These are phyloP conservation scores for Syzygium aromaticum DNA, from an alignment of 345 rosid species.

Conservation along the genomic window DNA sequence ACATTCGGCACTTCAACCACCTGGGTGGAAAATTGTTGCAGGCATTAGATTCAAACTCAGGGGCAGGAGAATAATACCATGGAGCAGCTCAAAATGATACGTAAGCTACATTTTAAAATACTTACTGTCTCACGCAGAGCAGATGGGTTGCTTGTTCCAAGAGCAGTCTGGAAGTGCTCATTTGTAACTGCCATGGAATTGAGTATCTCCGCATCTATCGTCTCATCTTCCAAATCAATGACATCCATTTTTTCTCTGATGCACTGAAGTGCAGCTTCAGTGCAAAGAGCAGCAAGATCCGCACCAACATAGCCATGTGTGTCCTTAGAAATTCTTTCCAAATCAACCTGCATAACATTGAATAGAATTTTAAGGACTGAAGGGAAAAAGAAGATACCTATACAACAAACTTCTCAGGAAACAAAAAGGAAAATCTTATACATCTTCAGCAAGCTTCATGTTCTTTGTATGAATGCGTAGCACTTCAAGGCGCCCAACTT, in stretches of 20 bases:
- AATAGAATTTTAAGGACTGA: neutral
- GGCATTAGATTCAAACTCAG: neutral
- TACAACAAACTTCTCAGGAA: neutral
- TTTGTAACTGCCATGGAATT: slow-evolving; percentile 89
- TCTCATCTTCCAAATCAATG: slow-evolving; percentile 91
- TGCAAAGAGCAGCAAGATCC: slow-evolving; percentile 92
- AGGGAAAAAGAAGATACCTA: neutral
- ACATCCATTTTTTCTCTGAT: slow-evolving; percentile 98
- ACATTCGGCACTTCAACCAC: slow-evolving; percentile 95
- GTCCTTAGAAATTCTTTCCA: slow-evolving; percentile 78
- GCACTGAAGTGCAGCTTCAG: slow-evolving; percentile 97
- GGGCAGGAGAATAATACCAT: neutral
- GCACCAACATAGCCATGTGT: slow-evolving; percentile 99
- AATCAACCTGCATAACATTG: slow-evolving; percentile 50
- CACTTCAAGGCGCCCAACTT: slow-evolving; percentile 96
- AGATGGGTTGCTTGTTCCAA: slow-evolving; percentile 19
- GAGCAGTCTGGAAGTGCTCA: slow-evolving; percentile 83
- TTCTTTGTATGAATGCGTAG: slow-evolving; percentile 95
- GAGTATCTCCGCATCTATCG: slow-evolving; percentile 87
- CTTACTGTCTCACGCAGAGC: slow-evolving; percentile 14
- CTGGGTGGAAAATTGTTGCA: slow-evolving; percentile 16
- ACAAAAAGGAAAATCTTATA: slow-evolving; percentile 9
- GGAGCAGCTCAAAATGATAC: neutral
- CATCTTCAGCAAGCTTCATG: slow-evolving; percentile 94
- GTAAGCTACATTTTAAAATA: neutral